Percentiles rank a stretch among this genome's conserved stretches.
Conservation (phyloP, 2,329 filamentous ascomycete species). For the Aspergillus viridinutans region DNA sequence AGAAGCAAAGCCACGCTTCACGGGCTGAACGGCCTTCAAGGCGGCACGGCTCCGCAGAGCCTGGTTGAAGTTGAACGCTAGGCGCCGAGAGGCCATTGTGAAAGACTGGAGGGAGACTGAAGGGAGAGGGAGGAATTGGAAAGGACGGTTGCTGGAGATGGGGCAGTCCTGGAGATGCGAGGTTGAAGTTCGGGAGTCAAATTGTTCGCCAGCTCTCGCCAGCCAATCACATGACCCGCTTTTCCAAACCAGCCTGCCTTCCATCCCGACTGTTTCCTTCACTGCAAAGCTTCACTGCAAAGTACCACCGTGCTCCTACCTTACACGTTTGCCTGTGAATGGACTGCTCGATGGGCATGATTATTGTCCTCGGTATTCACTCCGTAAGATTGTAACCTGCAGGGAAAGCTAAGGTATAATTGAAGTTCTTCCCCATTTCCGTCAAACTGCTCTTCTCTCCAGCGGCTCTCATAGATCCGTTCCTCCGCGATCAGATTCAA, state of each 20-base stretch:
- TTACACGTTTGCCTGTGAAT: too few species aligned
- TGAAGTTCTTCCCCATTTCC: neutral
- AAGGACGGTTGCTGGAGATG: conserved; percentile 24
- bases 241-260: conserved; percentile 34
- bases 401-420: neutral
- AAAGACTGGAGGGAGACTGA: conserved; percentile 40
- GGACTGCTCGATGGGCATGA: neutral
- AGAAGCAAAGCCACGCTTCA: conserved; percentile 85
- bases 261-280: conserved; percentile 34
- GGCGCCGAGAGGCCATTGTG: conserved; percentile 91
- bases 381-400: neutral
- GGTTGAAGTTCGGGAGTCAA: conserved; percentile 44
- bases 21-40: conserved; percentile 69
- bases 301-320: neutral
- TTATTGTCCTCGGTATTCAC: neutral
- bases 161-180: conserved; percentile 33
- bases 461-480: neutral
- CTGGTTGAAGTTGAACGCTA: conserved; percentile 90
- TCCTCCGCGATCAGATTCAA: neutral
- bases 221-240: conserved; percentile 44
- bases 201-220: conserved; percentile 39
- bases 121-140: conserved; percentile 46
- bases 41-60: conserved; percentile 83
- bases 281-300: neutral
- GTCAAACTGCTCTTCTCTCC: neutral